Base-by-base conservation (phyloP, 2,329 filamentous ascomycete species). In the Cordyceps sp. region DNA sequence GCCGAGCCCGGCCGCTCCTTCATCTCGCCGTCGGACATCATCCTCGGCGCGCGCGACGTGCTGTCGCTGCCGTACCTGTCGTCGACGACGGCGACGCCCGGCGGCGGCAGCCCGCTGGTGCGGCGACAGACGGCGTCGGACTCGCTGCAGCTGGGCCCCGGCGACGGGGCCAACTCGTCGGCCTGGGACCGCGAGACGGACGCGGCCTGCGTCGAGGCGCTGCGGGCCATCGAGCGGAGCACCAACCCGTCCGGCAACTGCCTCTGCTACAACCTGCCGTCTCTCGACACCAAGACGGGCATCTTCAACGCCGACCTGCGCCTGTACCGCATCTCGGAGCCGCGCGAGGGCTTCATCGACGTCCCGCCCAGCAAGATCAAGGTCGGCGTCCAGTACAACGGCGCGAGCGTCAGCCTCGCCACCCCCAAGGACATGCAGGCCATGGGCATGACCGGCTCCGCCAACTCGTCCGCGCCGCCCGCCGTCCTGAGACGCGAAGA, bases 181-280 rank as follows among this genome's bases (percentile, higher is more conserved):
- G 66, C 45, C 6, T 79, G 73, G 73, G 58, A 75, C 38, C 42
- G 45, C 4, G 49, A 60, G 27, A 78, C 70, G 7, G 58, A 61
- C 21, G 45, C 55, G 10, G 75, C 75, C 16, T 90, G 82, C 52
- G 57, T 55, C 28, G 44, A 55, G 16, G 63, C 68, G 8, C 59
- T 90, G 14, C 49, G 53, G 3, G 49, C 54, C 18, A 60, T 84
- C 30, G 58, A 60, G 12, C 58, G 64, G 37, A 69, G 73, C 26
- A 66, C 69, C 17, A 88, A 86, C 42, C 78, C 79, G 5, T 78
- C 79, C 9, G 83, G 83, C 31, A 69, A 83, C 30, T 78, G 77
- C 36, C 70, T 82, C 30, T 92, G 83, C 65, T 90, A 88, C 59
- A 92, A 90, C 49, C 54, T 92, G 17, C 74, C 77, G 0, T 71